Base-by-base conservation (phyloP, 768 basidiomycete species). In the Pholiota conissans region DNA sequence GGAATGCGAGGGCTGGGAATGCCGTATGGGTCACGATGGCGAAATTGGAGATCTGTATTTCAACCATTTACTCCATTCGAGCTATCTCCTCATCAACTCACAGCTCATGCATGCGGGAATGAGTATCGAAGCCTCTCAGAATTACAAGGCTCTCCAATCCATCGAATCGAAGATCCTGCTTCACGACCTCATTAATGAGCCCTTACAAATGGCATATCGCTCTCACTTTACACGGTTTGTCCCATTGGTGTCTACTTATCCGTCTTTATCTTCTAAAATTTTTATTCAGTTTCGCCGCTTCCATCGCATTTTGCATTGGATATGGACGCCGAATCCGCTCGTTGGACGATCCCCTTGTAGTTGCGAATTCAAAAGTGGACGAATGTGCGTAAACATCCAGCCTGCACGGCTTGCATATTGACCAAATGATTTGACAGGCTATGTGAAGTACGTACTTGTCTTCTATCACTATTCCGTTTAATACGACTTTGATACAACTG, bases 31-130 rank as follows among this genome's bases (percentile, higher is more conserved):
- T 63, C 63, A 48, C 57, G 65, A 20, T 74, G 72, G 67, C 65
- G 71, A 16, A 69, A 67, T 26, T 74, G 72, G 72, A 63, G 69
- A 65, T 65, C 69, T 30, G 73, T 73, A 35, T n/a, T n/a, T n/a
- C n/a, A n/a, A n/a, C n/a, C n/a, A 18, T 42, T 8, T 55, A 39
- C 22, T 56, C n/a, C n/a, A n/a, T n/a, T n/a, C n/a, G n/a, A n/a
- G n/a, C n/a, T 35, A 16, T 56, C 50, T 57, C 3, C 3, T 27
- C 6, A 27, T 30, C 18, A 3, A 56, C 30, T 52, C 26, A 3
- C 34, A 69, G 67, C 58, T 70, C 7, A 68, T 70, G 66, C 66
- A 66, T 53, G 65, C 64, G 0, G 65, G 66, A 9, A 59, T 70
- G 59, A 56, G 66, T 10, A 59, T 67, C 5, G 67, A 71, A 42